Conservation (phyloP, 2,329 filamentous ascomycete genomes). For the Tolypocladium amazonense region DNA sequence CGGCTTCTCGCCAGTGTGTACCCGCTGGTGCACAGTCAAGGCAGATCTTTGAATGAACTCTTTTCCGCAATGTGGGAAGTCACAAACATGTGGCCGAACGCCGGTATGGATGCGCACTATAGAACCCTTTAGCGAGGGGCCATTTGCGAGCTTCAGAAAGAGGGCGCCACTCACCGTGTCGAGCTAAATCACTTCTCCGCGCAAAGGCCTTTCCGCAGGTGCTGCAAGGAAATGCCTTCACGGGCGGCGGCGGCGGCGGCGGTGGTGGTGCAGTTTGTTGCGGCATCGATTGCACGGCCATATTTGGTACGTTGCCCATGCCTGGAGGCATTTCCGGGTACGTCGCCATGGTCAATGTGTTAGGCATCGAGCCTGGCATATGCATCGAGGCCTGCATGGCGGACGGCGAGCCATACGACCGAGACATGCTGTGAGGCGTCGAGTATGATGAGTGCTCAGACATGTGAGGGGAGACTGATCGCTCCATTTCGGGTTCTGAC, state of each 20-base stretch:
- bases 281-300: constrained; percentile 27
- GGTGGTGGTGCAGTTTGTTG: constrained; percentile 19
- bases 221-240: constrained; percentile 75
- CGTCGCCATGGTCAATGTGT: constrained; percentile 29
- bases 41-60: constrained; percentile 96
- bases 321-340: constrained; percentile 22
- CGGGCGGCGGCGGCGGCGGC: constrained; percentile 22
- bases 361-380: constrained; percentile 31
- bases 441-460: constrained; percentile 50
- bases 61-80: constrained; percentile 80
- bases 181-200: constrained; percentile 81
- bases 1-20: constrained; percentile 96
- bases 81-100: constrained; percentile 82
- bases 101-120: constrained; percentile 95
- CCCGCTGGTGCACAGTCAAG: constrained; percentile 86
- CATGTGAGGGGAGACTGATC: constrained; percentile 46
- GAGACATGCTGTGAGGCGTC: constrained; percentile 32
- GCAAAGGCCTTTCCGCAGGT: constrained; percentile 90
- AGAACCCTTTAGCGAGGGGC: neutral
- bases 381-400: constrained; percentile 40
- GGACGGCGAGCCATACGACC: constrained; percentile 42
- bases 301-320: constrained; percentile 25
- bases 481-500: constrained; percentile 33
- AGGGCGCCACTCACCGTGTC: constrained; percentile 58
- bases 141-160: neutral